Conservation (phyloP, 345 rosid species). For the Mercurialis annua region DNA sequence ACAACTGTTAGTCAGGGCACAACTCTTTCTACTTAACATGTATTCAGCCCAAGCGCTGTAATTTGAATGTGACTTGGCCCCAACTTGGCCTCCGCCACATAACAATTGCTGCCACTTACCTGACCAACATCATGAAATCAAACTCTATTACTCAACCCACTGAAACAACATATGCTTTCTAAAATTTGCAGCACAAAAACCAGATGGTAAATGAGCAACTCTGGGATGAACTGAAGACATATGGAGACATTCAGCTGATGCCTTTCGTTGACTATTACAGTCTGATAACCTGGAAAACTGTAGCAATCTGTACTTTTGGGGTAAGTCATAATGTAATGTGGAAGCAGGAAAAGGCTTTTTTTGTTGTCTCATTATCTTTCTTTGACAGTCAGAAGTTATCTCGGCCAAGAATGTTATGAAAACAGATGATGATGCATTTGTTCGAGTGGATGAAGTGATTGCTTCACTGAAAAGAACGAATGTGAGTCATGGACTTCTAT, state of each 20-base stretch:
- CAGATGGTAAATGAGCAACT: conserved; percentile 81
- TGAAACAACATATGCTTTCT: conserved; percentile 4
- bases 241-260: conserved; percentile 85
- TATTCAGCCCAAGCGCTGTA: too few species aligned
- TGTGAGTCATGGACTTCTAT: conserved; percentile 56
- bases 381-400: conserved; percentile 61
- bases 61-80: background rate
- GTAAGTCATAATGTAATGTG: conserved; percentile 35
- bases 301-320: conserved; percentile 92
- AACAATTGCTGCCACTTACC: too few species aligned
- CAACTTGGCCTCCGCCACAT: too few species aligned
- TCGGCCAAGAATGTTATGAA: conserved; percentile 86
- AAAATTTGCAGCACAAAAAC: conserved; percentile 72
- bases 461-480: conserved; percentile 53
- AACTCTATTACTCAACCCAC: background rate
- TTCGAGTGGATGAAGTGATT: conserved; percentile 83
- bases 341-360: background rate
- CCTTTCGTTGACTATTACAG: conserved; percentile 92
- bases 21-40: too few species aligned
- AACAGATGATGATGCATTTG: conserved; percentile 96
- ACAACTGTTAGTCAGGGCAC: too few species aligned
- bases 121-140: too few species aligned
- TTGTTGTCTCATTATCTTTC: conserved; percentile 13
- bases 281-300: conserved; percentile 90
- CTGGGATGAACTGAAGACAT: conserved; percentile 70